A percentile compares a stretch with the other conserved stretches of the same genome.
Evolutionary conservation across 2,329 filamentous ascomycete species (phyloP).

Genomic region (Pseudopithomyces chartarum): DNA sequence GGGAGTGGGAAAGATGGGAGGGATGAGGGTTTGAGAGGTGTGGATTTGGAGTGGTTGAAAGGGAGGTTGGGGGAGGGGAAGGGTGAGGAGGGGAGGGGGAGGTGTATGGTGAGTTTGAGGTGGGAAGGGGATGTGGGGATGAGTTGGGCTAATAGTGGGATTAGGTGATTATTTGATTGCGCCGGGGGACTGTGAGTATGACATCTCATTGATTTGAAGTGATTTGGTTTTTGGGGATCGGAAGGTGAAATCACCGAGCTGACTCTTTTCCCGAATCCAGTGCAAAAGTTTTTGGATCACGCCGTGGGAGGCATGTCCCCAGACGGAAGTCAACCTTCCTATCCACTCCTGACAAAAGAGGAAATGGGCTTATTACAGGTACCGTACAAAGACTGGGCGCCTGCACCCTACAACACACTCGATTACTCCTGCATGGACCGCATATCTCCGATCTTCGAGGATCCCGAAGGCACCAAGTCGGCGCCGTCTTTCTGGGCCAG

Average conservation of each 20-base stretch:
- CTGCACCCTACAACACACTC: slow-evolving; percentile 5
- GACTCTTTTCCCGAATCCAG: neutral
- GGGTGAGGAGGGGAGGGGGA: too few relatives aligned
- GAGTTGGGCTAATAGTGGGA: too few relatives aligned
- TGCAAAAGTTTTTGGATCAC: slow-evolving; percentile 8
- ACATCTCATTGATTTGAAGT: too few relatives aligned
- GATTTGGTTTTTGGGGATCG: too few relatives aligned
- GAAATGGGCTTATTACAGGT: slow-evolving; percentile 6
- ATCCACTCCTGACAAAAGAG: slow-evolving; percentile 15
- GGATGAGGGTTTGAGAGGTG: too few relatives aligned
- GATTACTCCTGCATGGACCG: neutral
- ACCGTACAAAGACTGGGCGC: slow-evolving; percentile 13
- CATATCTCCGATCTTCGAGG: neutral
- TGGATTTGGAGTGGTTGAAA: too few relatives aligned
- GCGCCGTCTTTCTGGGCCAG: slow-evolving; percentile 5
- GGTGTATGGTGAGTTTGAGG: too few relatives aligned
- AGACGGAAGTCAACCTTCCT: slow-evolving; percentile 11
- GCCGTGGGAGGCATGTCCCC: slow-evolving; percentile 4
- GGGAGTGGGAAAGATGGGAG: too few relatives aligned
- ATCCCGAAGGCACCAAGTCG: neutral
- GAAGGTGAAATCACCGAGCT: neutral
- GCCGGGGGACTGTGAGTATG: neutral
- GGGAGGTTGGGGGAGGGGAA: too few relatives aligned
- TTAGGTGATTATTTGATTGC: slow-evolving; percentile 11
- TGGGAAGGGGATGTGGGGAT: too few relatives aligned